Evolutionary conservation across 345 rosid genomes (phyloP).

Genomic region (Isatis tinctoria): DNA sequence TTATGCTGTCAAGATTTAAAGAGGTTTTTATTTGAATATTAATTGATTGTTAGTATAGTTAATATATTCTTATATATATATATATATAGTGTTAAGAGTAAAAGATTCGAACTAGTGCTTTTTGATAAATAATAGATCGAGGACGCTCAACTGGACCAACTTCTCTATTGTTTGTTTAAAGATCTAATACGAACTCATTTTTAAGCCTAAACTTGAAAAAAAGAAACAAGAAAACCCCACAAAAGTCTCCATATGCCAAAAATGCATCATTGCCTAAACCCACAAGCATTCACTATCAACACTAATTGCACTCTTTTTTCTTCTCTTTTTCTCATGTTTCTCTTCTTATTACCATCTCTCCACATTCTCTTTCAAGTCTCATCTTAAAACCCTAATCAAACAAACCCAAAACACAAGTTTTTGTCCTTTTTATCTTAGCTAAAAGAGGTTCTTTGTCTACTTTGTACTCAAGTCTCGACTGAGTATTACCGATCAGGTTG

Average conservation of each 20-base stretch:
- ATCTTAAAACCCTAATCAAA: conserved; percentile 13
- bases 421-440: neutral
- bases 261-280: conserved; percentile 30
- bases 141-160: conserved; percentile 9
- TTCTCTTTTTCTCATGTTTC: neutral
- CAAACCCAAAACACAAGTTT: neutral
- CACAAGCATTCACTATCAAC: conserved; percentile 24
- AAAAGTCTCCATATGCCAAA: conserved; percentile 21
- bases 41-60: neutral
- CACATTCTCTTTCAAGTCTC: neutral
- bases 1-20: neutral
- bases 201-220: neutral
- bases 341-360: conserved; percentile 15
- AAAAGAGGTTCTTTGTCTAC: neutral
- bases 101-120: neutral
- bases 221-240: conserved; percentile 26
- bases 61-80: neutral
- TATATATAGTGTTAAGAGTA: neutral
- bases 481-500: neutral
- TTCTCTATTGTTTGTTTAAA: neutral
- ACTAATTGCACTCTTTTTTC: conserved; percentile 10
- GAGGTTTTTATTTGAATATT: neutral
- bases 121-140: neutral
- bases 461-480: neutral
- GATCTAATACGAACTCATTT: neutral